Evolutionary conservation across 2,329 filamentous ascomycete species (phyloP).

Genomic region (Fusarium nodosum): DNA sequence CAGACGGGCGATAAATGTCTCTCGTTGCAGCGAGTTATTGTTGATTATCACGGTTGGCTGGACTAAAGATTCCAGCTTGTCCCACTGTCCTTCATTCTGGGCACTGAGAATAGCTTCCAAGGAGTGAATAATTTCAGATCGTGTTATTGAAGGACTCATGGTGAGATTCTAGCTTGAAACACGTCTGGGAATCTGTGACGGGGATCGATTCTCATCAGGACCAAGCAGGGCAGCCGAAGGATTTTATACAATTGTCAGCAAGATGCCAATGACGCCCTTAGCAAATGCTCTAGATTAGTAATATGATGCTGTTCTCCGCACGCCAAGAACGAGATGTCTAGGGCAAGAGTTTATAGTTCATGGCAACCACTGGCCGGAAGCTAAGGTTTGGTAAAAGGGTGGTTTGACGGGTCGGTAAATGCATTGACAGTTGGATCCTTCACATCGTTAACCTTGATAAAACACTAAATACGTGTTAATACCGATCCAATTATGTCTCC

Average conservation of each 20-base stretch:
- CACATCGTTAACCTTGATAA: no score
- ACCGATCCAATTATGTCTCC: no score
- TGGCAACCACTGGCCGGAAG: no score
- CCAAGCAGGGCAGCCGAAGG: rapidly evolving
- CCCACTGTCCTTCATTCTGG: not conserved
- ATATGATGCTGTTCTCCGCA: not conserved
- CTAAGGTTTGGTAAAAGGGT: no score
- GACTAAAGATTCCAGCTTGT: not conserved
- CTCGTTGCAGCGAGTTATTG: not conserved
- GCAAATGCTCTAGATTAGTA: not conserved
- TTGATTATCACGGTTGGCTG: conserved; percentile 4
- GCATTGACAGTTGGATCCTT: no score
- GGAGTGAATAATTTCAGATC: not conserved
- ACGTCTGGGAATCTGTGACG: not conserved
- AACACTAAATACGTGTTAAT: no score
- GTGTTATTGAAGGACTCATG: not conserved
- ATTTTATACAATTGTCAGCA: not conserved
- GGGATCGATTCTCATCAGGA: rapidly evolving
- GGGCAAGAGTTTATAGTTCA: no score
- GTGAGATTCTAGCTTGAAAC: rapidly evolving
- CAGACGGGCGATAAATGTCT: not conserved
- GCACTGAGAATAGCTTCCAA: conserved; percentile 4
- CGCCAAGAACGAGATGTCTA: no score
- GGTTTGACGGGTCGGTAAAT: no score
- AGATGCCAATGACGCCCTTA: conserved; percentile 3